Conservation (phyloP, 768 basidiomycete genomes). For the Tricholoma saponaceum region DNA sequence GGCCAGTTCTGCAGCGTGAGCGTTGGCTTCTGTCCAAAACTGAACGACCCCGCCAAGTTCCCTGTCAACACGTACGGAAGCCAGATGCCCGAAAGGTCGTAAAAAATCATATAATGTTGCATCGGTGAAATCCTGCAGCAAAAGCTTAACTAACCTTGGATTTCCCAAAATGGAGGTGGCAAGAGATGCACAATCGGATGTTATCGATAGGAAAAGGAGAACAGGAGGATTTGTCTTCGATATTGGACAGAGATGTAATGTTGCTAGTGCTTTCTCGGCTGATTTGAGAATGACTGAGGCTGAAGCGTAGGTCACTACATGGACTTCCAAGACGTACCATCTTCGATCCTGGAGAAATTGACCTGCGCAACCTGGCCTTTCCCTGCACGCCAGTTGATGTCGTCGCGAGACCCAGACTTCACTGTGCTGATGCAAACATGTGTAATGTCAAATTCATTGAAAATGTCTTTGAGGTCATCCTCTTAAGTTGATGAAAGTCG, state of each 20-base stretch:
- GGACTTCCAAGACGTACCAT: too few species aligned
- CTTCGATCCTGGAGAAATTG: too few species aligned
- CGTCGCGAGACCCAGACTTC: too few species aligned
- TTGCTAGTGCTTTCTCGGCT: slow-evolving; percentile 16
- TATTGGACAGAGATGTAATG: slow-evolving; percentile 4
- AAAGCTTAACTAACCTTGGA: slow-evolving; percentile 8
- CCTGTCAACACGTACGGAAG: slow-evolving; percentile 6
- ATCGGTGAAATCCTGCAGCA: slow-evolving; percentile 6
- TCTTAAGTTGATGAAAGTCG: too few species aligned
- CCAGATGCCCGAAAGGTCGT: slow-evolving; percentile 7
- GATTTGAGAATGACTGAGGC: too few species aligned
- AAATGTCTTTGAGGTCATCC: background rate
- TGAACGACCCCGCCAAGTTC: slow-evolving; percentile 12
- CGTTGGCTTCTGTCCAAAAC: slow-evolving; percentile 14
- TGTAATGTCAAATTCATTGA: background rate
- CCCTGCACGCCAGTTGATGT: too few species aligned
- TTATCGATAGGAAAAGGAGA: background rate
- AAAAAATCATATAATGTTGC: slow-evolving; percentile 7
- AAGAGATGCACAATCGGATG: background rate
- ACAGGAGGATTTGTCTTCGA: slow-evolving; percentile 3
- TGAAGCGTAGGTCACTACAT: too few species aligned
- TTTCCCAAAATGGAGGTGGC: background rate
- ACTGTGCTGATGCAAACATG: too few species aligned
- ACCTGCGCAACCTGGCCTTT: too few species aligned
- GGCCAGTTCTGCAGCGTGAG: slow-evolving; percentile 4